A percentile compares a stretch with the other conserved stretches of the same genome.
These are phyloP conservation scores for Globisporangium alternatum DNA, from an alignment of 352 stramenopile genomes.

Conservation along the genomic window DNA sequence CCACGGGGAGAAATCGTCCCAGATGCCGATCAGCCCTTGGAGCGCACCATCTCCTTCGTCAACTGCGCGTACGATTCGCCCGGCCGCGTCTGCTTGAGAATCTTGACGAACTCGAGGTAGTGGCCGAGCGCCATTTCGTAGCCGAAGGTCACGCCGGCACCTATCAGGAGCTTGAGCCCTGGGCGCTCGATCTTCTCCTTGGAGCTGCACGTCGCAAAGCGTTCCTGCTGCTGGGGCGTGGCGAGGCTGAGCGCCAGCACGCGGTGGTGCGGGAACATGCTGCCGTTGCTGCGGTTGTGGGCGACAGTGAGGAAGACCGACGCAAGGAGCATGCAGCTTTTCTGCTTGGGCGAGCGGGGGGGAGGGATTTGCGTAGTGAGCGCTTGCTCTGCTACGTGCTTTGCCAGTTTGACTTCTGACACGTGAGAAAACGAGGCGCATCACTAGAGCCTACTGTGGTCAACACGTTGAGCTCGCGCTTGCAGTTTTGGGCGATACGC, in stretches of 20 bases:
- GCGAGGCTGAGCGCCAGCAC: constrained; percentile 24
- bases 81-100: constrained; percentile 90
- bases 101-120: constrained; percentile 94
- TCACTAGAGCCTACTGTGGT: too few species aligned
- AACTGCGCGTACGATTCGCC: constrained; percentile 77
- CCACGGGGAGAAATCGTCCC: constrained; percentile 94
- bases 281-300: background rate
- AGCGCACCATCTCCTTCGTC: constrained; percentile 77
- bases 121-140: constrained; percentile 90
- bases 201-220: constrained; percentile 7
- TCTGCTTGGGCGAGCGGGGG: background rate
- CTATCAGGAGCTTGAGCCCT: constrained; percentile 80
- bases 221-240: constrained; percentile 11
- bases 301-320: constrained; percentile 12
- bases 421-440: too few species aligned
- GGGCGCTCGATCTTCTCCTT: constrained; percentile 45
- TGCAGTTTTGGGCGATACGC: too few species aligned
- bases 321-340: constrained; percentile 8
- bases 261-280: constrained; percentile 5
- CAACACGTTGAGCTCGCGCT: too few species aligned
- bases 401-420: constrained; percentile 16
- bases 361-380: background rate
- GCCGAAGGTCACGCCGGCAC: constrained; percentile 79
- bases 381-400: background rate
- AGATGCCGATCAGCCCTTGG: constrained; percentile 90